Evolutionary conservation across 2,329 filamentous ascomycete species (phyloP).

Genomic region (Bisporella sp.): DNA sequence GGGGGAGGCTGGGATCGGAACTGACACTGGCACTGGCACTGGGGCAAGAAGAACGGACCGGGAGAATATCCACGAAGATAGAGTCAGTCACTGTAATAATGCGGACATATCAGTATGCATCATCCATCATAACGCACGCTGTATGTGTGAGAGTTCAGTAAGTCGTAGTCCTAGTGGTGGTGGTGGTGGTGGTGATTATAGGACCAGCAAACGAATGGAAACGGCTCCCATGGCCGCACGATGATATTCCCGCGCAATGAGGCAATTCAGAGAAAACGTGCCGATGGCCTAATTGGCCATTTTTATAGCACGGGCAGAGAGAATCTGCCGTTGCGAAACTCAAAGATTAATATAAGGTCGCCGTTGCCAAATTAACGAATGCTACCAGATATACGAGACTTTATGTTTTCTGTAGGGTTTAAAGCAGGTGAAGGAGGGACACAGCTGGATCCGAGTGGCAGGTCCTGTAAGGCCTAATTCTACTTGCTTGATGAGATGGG

Average conservation of each 20-base stretch:
- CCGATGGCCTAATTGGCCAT: neutral
- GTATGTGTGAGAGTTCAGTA: neutral
- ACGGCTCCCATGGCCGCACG: neutral
- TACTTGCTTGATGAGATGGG: no score
- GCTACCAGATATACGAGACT: neutral
- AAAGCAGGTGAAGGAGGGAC: neutral
- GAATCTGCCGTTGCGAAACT: no score
- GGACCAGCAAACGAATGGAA: neutral
- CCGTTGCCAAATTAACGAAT: neutral
- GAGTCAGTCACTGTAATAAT: no score
- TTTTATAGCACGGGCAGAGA: no score
- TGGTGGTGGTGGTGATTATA: neutral
- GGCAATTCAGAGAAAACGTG: slow-evolving; percentile 13
- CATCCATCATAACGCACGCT: neutral
- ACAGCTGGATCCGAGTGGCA: neutral
- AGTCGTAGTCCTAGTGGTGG: neutral
- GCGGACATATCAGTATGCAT: neutral
- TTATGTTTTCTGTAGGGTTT: neutral
- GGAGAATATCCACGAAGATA: no score
- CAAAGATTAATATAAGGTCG: no score
- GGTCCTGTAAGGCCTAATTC: no score
- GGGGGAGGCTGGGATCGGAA: no score
- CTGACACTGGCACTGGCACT: no score
- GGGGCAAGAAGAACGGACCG: no score
- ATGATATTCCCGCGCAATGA: slow-evolving; percentile 10